Evolutionary conservation across 192 early-diverging fungal species (phyloP).

Genomic region (Mortierella hygrophila): DNA sequence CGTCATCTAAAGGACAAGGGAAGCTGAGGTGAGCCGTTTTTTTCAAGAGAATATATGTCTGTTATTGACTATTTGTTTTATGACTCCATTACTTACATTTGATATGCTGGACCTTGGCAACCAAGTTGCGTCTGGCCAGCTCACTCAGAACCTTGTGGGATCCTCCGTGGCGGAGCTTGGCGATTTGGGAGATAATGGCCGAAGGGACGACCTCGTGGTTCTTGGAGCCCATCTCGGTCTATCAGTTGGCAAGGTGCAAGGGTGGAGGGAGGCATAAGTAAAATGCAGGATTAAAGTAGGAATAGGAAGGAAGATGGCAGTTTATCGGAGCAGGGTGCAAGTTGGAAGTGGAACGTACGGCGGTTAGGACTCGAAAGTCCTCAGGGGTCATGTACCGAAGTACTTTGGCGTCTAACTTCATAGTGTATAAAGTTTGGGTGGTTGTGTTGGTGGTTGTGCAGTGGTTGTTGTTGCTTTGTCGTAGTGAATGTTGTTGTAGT

Average conservation of each 20-base stretch:
- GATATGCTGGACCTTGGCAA: conserved; percentile 86
- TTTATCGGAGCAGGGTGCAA: not conserved
- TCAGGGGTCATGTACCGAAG: conserved; percentile 94
- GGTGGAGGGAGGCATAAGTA: not conserved
- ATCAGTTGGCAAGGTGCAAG: conserved; percentile 2
- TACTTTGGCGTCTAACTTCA: conserved; percentile 97
- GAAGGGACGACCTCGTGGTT: conserved; percentile 99
- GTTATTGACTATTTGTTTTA: conserved; percentile 61
- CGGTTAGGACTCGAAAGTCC: conserved; percentile 96
- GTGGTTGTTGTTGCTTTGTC: not conserved
- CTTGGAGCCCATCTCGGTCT: conserved; percentile 96
- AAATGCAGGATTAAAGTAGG: not conserved
- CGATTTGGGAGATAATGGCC: conserved; percentile 92
- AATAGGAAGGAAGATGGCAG: not conserved
- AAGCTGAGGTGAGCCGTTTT: not conserved
- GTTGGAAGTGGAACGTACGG: conserved; percentile 63
- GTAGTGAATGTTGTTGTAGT: not conserved
- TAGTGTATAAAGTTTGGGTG: conserved; percentile 32
- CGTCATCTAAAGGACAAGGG: conserved; percentile 75
- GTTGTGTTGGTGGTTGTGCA: not conserved
- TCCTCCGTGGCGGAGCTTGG: conserved; percentile 90
- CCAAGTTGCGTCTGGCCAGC: conserved; percentile 91
- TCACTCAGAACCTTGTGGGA: conserved; percentile 87
- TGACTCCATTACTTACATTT: conserved; percentile 67
- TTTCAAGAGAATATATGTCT: conserved; percentile 52